Conservation (phyloP, 2,329 filamentous ascomycete genomes). For the Epichloe sylvatica region DNA sequence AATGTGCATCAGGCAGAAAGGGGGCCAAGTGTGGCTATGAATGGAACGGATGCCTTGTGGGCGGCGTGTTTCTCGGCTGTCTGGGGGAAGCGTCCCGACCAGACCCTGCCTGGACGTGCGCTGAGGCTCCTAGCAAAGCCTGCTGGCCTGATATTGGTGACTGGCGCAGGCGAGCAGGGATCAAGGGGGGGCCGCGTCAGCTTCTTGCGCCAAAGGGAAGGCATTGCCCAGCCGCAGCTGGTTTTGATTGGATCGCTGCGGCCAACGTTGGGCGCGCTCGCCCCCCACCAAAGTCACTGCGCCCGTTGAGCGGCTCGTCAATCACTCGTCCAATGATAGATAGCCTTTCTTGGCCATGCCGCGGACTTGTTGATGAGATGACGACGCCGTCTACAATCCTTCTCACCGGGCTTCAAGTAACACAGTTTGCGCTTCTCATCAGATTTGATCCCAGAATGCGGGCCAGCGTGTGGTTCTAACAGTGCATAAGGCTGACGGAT, state of each 20-base stretch:
- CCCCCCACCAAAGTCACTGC: neutral
- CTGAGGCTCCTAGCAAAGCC: conserved; percentile 4
- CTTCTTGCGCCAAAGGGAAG: conserved; percentile 7
- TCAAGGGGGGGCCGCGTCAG: conserved; percentile 14
- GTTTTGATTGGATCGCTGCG: neutral
- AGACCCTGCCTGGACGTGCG: conserved; percentile 6
- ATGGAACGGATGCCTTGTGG: conserved; percentile 18
- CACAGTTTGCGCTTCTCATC: neutral
- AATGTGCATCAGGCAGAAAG: too few species aligned
- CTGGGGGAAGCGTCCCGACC: conserved; percentile 1
- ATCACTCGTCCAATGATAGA: neutral
- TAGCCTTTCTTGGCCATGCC: neutral
- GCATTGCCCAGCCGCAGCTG: neutral
- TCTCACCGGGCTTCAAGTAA: neutral
- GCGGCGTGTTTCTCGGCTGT: neutral
- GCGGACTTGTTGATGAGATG: conserved; percentile 3
- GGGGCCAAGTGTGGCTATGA: conserved; percentile 18
- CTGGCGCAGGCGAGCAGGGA: conserved; percentile 9
- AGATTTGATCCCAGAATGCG: neutral
- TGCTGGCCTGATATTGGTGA: neutral
- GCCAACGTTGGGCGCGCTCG: neutral
- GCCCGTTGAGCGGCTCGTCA: neutral
- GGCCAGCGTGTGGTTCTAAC: neutral
- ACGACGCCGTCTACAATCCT: conserved; percentile 2
- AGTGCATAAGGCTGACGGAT: too few species aligned